These are phyloP conservation scores for Fomitopsis betulina DNA, from an alignment of 1,284 basidiomycete species.

Conservation along the genomic window DNA sequence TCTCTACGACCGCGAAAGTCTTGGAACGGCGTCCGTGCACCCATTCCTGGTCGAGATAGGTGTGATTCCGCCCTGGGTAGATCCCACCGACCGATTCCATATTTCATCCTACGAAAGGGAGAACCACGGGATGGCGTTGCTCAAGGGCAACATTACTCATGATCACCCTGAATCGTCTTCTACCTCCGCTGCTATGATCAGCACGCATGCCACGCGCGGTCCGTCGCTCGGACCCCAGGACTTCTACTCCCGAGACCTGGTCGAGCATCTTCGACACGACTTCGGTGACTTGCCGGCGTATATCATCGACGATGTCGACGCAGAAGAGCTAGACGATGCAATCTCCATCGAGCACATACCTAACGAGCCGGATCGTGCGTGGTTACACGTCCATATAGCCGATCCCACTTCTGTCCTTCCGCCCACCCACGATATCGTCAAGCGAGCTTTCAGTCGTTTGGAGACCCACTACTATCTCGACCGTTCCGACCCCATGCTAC, in stretches of 20 bases:
- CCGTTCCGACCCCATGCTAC: conserved; percentile 67
- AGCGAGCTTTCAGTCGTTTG: conserved; percentile 46
- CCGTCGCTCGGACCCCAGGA: conserved; percentile 49
- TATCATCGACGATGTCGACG: conserved; percentile 82
- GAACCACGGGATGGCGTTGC: background rate
- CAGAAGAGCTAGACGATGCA: conserved; percentile 94
- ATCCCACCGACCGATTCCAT: conserved; percentile 35
- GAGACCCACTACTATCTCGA: conserved; percentile 65
- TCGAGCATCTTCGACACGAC: conserved; percentile 75
- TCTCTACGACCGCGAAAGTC: conserved; percentile 27
- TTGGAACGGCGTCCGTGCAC: conserved; percentile 28
- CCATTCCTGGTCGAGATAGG: conserved; percentile 62
- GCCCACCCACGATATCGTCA: conserved; percentile 57
- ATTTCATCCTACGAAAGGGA: background rate
- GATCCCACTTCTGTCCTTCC: conserved; percentile 87
- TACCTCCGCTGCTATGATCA: background rate
- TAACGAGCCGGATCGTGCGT: conserved; percentile 54
- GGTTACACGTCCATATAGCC: conserved; percentile 93
- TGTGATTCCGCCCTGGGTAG: conserved; percentile 72
- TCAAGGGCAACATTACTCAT: background rate
- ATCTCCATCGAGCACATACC: conserved; percentile 73
- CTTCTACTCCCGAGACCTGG: conserved; percentile 51
- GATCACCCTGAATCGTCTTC: background rate
- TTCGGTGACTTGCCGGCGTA: conserved; percentile 82
- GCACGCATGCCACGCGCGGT: background rate